phyloP scores from a whole-genome alignment of 805 yeast genomes.

The Saccharomyces kudriavzevii region DNA sequence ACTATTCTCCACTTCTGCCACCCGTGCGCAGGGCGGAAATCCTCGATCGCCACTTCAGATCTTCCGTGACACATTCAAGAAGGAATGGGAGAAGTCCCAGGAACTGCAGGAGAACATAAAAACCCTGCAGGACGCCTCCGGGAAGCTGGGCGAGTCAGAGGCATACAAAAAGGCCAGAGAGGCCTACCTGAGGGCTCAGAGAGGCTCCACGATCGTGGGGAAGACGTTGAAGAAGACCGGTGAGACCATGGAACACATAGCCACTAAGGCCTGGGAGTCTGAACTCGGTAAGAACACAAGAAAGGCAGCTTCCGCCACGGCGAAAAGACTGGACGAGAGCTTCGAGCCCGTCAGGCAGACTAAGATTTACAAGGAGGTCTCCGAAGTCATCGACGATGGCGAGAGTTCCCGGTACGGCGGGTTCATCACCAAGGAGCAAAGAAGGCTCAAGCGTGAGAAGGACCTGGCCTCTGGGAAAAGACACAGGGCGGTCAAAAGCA shows the following conservation, averaged over 20 bases:
- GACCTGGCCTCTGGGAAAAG: slow-evolving; percentile 52
- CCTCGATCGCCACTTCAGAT: slow-evolving; percentile 73
- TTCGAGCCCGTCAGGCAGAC: slow-evolving; percentile 92
- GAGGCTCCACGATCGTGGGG: slow-evolving; percentile 57
- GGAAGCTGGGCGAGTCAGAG: slow-evolving; percentile 85
- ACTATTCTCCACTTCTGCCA: slow-evolving; percentile 10
- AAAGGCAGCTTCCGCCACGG: slow-evolving; percentile 71
- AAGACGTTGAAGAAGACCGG: slow-evolving; percentile 82
- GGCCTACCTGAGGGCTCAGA: slow-evolving; percentile 81
- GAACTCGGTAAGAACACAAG: slow-evolving; percentile 87
- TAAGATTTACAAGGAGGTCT: slow-evolving; percentile 77
- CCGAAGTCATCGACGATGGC: slow-evolving; percentile 89
- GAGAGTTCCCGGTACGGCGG: slow-evolving; percentile 85
- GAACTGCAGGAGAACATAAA: slow-evolving; percentile 90
- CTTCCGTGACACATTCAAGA: slow-evolving; percentile 82
- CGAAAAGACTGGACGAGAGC: slow-evolving; percentile 74
- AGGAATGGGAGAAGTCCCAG: slow-evolving; percentile 82
- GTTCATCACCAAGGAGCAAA: slow-evolving; percentile 73
- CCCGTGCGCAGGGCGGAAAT: slow-evolving; percentile 8
- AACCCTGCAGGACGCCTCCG: slow-evolving; percentile 92
- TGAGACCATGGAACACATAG: slow-evolving; percentile 85
- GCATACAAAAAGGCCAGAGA: slow-evolving; percentile 89
- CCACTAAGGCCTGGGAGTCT: slow-evolving; percentile 91
- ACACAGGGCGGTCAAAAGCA: slow-evolving; percentile 61
- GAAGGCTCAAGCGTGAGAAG: slow-evolving; percentile 62